Base-by-base conservation (phyloP, 192 early-diverging fungal species). In the Thoreauomyces humboldtii region DNA sequence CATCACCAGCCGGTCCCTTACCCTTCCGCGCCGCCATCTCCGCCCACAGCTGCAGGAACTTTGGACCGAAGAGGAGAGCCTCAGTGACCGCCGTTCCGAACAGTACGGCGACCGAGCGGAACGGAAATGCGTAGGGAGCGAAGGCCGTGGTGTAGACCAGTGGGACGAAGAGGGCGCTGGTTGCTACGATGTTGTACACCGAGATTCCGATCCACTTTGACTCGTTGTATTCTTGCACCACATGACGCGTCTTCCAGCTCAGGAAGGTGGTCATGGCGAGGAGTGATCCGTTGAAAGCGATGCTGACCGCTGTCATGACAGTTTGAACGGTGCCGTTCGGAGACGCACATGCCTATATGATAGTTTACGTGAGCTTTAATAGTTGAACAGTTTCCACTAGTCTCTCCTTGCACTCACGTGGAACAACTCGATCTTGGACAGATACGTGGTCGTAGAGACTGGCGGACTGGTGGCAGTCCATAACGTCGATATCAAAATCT, bases 181-280 rank as follows among this genome's bases (percentile, higher is more conserved):
- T 29, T 1, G 28, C 58, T 21, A 59, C 58, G 5, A 59, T 43
- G 37, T 67, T 67, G 31, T 67, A 67, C 5, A 59, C 56, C 5
- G 25, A 25, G 33, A 67, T 7, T 14, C 65, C 65, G 27, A 67
- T 59, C 54, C 54, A 59, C 41, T 67, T 67, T 5, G 65, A 29
- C 44, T 67, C 65, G 46, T 67, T 67, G 46, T 35, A 67, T 24
- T 34, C 65, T 7, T 54, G 47, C 7, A 29, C 32, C 7, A 67
- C 65, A 17, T 50, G 47, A 14, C 65, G 65, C 4, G 54, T 67
- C 17, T 19, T 32, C 21, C 19, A 50, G 28, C 46, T 36, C 46
- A 62, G 29, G 12, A 62, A 12, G 28, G 61, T 62, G 2, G 46
- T 50, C 32, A 51, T 2, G 2, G 48, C 32, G 2, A 62, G 61